Conservation (phyloP, 208 protist genomes). For the Phytomonas serpens region DNA sequence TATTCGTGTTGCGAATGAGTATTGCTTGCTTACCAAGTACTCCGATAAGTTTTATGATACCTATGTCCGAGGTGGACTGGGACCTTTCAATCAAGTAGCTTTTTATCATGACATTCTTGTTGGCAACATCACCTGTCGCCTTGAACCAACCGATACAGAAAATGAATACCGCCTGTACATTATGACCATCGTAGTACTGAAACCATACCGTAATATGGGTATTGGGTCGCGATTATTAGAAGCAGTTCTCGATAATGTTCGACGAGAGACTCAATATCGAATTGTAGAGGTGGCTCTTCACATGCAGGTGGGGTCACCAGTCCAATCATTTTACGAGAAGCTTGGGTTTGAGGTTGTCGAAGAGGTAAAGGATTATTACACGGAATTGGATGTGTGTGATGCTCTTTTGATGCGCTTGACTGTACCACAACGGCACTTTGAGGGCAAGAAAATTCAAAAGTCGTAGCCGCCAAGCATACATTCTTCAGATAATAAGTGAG, state of each 20-base stretch:
- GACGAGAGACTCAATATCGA: slow-evolving; percentile 35
- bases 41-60: slow-evolving; percentile 73
- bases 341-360: slow-evolving; percentile 63
- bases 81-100: slow-evolving; percentile 68
- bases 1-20: slow-evolving; percentile 68
- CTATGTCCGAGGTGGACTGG: slow-evolving; percentile 48
- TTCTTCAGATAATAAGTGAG: neutral
- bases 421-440: slow-evolving; percentile 43
- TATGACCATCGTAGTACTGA: slow-evolving; percentile 91
- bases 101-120: slow-evolving; percentile 89
- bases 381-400: slow-evolving; percentile 69
- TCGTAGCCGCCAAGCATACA: neutral
- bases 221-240: slow-evolving; percentile 75
- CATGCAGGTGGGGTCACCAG: slow-evolving; percentile 76
- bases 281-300: slow-evolving; percentile 68
- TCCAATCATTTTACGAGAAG: slow-evolving; percentile 76
- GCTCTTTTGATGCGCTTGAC: slow-evolving; percentile 55
- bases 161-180: slow-evolving; percentile 78
- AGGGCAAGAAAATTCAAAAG: slow-evolving; percentile 12
- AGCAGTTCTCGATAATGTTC: slow-evolving; percentile 37
- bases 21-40: slow-evolving; percentile 81
- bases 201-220: slow-evolving; percentile 82
- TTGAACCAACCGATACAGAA: slow-evolving; percentile 53
- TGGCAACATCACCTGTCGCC: slow-evolving; percentile 83
- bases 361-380: slow-evolving; percentile 67